phyloP scores from a whole-genome alignment of 352 stramenopile genomes.

The Pythium biforme region DNA sequence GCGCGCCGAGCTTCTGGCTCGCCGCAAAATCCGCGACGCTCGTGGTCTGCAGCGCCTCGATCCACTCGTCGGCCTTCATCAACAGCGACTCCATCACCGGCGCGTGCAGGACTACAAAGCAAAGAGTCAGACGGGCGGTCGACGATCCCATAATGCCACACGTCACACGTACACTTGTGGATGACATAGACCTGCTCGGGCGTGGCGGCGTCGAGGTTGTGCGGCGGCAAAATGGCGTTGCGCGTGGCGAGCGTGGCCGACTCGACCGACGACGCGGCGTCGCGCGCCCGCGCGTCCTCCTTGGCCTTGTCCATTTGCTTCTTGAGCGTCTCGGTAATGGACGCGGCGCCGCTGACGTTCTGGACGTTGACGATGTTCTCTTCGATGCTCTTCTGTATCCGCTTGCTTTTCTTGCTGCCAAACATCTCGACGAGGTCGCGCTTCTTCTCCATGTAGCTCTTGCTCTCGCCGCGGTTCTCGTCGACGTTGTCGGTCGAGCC shows the following conservation, averaged over 20 bases:
- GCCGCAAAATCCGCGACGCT: constrained; percentile 56
- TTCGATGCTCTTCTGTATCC: constrained; percentile 78
- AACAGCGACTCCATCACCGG: constrained; percentile 73
- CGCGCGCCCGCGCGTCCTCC: constrained; percentile 45
- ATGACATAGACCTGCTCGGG: constrained; percentile 79
- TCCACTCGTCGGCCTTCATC: constrained; percentile 74
- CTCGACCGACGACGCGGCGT: constrained; percentile 59
- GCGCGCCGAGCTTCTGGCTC: constrained; percentile 41
- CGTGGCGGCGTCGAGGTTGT: constrained; percentile 69
- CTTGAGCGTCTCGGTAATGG: constrained; percentile 66
- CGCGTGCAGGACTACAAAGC: constrained; percentile 52
- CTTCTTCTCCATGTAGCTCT: constrained; percentile 67
- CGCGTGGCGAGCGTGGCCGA: constrained; percentile 55
- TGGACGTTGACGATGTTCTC: constrained; percentile 81
- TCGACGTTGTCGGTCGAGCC: constrained; percentile 64
- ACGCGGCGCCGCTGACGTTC: constrained; percentile 69
- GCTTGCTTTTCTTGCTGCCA: constrained; percentile 82
- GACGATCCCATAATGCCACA: neutral
- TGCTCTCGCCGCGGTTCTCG: constrained; percentile 55
- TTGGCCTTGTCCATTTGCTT: constrained; percentile 70
- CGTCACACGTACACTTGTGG: constrained; percentile 76
- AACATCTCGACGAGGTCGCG: constrained; percentile 79
- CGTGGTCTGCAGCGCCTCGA: constrained; percentile 54
- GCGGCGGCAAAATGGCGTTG: constrained; percentile 64
- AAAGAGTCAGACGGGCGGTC: neutral